These are phyloP conservation scores for Penicillium sp. DNA, from an alignment of 2,329 filamentous ascomycete genomes.

Conservation along the genomic window DNA sequence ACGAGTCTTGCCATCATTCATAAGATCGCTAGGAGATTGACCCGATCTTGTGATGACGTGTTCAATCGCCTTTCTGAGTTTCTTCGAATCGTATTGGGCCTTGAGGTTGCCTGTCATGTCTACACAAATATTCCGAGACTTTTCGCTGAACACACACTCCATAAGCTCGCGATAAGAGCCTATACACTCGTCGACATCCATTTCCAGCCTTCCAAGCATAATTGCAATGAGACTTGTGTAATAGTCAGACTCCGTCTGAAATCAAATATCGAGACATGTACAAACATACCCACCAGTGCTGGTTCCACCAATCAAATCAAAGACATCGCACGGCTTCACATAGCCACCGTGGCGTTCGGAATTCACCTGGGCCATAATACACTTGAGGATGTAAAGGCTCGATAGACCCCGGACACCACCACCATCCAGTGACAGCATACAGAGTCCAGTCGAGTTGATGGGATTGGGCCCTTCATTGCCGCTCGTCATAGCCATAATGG, in stretches of 20 bases:
- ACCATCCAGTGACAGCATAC: constrained; percentile 32
- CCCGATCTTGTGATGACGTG: constrained; percentile 1
- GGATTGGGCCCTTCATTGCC: too few species aligned
- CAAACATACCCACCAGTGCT: constrained; percentile 20
- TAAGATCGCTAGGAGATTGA: neutral
- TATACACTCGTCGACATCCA: constrained; percentile 31
- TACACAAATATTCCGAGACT: too few species aligned
- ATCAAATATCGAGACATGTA: too few species aligned
- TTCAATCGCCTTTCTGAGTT: constrained; percentile 10
- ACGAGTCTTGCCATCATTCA: constrained; percentile 9
- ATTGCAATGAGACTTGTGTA: constrained; percentile 30
- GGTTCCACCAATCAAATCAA: constrained; percentile 21
- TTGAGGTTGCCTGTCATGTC: constrained; percentile 2
- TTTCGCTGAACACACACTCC: too few species aligned
- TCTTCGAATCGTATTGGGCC: constrained; percentile 12
- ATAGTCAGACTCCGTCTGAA: too few species aligned
- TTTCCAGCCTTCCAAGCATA: constrained; percentile 37
- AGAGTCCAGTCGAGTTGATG: constrained; percentile 7
- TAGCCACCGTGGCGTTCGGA: too few species aligned
- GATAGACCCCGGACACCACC: constrained; percentile 42
- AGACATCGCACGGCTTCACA: constrained; percentile 16
- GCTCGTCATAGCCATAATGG: too few species aligned
- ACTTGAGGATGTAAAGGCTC: constrained; percentile 33
- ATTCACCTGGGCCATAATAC: constrained; percentile 24
- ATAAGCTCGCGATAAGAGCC: too few species aligned